phyloP scores from a whole-genome alignment of 805 yeast genomes.

The Saccharomycopsis selenospora region DNA sequence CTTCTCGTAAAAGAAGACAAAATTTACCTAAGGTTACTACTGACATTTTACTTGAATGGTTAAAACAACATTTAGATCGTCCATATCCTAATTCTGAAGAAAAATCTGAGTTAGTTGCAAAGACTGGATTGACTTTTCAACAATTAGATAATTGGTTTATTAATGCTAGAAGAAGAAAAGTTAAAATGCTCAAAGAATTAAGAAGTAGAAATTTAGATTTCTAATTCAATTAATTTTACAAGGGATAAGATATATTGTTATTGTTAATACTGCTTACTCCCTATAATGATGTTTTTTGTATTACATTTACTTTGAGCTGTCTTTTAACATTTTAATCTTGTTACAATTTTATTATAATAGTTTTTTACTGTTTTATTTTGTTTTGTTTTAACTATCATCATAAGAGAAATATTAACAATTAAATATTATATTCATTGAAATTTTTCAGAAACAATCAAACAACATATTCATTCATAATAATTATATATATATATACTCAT shows the following conservation, averaged over 20 bases:
- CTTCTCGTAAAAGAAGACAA: constrained; percentile 41
- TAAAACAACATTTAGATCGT: constrained; percentile 62
- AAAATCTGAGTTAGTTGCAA: constrained; percentile 57
- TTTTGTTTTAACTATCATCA: not conserved
- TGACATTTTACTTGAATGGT: constrained; percentile 66
- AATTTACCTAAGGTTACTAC: constrained; percentile 77
- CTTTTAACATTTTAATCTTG: not conserved
- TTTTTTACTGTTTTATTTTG: not conserved
- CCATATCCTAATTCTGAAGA: constrained; percentile 82
- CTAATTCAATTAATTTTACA: not conserved
- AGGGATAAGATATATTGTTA: no score
- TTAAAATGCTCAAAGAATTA: constrained; percentile 39
- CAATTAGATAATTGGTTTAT: constrained; percentile 86
- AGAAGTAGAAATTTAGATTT: not conserved
- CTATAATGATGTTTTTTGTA: no score
- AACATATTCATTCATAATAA: no score
- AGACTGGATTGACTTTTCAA: constrained; percentile 72
- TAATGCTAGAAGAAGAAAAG: constrained; percentile 74
- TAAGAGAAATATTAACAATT: no score
- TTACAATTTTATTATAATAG: constrained; percentile 1
- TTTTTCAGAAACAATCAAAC: no score
- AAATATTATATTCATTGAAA: no score
- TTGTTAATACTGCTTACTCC: no score
- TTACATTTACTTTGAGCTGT: no score
- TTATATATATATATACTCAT: no score